Base-by-base conservation (phyloP, 1,284 basidiomycete genomes). In the Sporisorium scitamineum region DNA sequence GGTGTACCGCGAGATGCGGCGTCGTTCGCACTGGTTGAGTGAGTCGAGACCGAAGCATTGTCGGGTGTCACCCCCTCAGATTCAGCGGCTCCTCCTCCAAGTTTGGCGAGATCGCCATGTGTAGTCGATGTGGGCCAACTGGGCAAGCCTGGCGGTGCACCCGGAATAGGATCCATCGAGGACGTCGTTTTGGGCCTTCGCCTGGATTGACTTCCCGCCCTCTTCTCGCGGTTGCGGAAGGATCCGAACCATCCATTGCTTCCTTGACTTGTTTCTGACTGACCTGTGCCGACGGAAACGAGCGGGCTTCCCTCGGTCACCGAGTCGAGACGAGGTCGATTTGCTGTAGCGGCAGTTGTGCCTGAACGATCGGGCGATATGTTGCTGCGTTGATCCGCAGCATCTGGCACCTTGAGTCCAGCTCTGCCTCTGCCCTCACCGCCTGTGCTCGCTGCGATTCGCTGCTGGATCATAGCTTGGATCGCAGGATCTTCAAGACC, bases 231-330 rank as follows among this genome's bases (percentile, higher is more conserved):
- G 22, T 69, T 71, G 31, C 76, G 66, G 60, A 78, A 74, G 24
- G 70, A 70, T 24, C 67, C 76, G 50, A 78, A 78, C 76, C 76
- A 78, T 42, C 76, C 68, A 16, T 71, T 71, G 22, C 66, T 54
- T 11, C 57, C 58, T 39, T 57, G 58, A 37, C 44, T 59, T 13
- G 58, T 13, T 11, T 70, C 72, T 7, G 61, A 16, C 16, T 54
- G 56, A 22, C 56, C 61, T 16, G 54, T 45, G 27, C 52, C 58
- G 18, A 45, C 48, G 2, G 67, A 52, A 16, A 44, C 55, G 18
- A 61, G 42, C 16, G 64, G 29, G 22, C 67, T 67, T 18, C 60
- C 67, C 44, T 66, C 72, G 20, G 62, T 67, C 27, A 70, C 63
- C 34, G 72, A 70, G 37, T 62, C 68, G 27, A 70, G 67, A 3